Evolutionary conservation across 768 basidiomycete genomes (phyloP).

Genomic region (Harrya chromipes): DNA sequence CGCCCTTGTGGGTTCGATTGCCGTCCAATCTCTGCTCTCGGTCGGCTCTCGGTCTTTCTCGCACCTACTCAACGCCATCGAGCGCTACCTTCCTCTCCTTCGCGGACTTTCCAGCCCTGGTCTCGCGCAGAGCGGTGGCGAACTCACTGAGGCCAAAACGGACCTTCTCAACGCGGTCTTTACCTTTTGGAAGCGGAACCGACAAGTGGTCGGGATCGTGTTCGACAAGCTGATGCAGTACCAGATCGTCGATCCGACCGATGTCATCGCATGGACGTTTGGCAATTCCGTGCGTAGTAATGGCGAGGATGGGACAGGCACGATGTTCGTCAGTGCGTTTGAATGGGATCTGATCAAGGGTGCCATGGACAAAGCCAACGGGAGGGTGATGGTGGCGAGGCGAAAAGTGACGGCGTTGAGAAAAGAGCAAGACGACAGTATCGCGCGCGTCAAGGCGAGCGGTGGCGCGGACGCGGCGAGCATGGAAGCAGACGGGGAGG

Average conservation of each 20-base stretch:
- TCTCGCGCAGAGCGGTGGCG: slow-evolving; percentile 21
- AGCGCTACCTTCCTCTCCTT: slow-evolving; percentile 82
- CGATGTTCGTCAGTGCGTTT: slow-evolving; percentile 49
- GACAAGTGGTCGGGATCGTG: slow-evolving; percentile 88
- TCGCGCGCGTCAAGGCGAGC: slow-evolving; percentile 71
- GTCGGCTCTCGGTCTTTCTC: slow-evolving; percentile 96
- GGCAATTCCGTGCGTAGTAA: slow-evolving; percentile 41
- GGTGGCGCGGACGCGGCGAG: slow-evolving; percentile 46
- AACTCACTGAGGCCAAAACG: slow-evolving; percentile 55
- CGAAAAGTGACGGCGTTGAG: slow-evolving; percentile 69
- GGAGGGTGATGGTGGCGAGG: slow-evolving; percentile 75
- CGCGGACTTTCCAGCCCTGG: slow-evolving; percentile 49
- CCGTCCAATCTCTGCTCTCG: slow-evolving; percentile 83
- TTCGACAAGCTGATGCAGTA: slow-evolving; percentile 99
- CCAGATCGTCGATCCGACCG: slow-evolving; percentile 91
- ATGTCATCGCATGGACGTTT: slow-evolving; percentile 88
- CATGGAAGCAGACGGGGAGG: slow-evolving; percentile 73
- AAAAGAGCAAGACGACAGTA: slow-evolving; percentile 86
- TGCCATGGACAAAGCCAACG: slow-evolving; percentile 88
- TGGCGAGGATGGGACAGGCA: slow-evolving; percentile 37
- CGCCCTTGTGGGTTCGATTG: slow-evolving; percentile 66
- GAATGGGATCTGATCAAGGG: slow-evolving; percentile 86
- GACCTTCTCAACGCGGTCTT: slow-evolving; percentile 71
- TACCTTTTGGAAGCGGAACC: slow-evolving; percentile 79
- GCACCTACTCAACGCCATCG: slow-evolving; percentile 95